Percentiles rank a stretch among this genome's conserved stretches.
phyloP scores from a whole-genome alignment of 73 alveolate species.

The Durusdinium trenchii region DNA sequence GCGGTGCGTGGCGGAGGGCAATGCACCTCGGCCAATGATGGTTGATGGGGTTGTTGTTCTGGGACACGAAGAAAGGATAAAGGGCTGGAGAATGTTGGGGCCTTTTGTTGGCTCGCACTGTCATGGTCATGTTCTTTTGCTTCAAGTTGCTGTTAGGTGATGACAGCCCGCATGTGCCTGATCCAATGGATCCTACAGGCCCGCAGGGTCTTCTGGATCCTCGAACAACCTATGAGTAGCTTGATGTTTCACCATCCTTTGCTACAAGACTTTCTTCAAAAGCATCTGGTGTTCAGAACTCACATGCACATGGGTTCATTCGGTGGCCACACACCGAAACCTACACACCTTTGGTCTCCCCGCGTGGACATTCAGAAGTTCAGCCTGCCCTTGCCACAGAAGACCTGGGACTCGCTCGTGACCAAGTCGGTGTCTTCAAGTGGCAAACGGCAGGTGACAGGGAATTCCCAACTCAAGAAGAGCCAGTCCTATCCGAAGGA shows the following conservation, averaged over 20 bases:
- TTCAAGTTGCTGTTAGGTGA: background rate
- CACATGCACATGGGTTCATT: background rate
- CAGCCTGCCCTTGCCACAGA: background rate
- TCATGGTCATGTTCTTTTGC: background rate
- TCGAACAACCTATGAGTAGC: background rate
- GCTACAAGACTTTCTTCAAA: background rate
- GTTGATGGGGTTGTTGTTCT: background rate
- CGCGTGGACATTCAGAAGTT: background rate
- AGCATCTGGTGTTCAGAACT: background rate
- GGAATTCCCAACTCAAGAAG: background rate
- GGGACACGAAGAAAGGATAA: background rate
- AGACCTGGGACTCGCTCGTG: background rate
- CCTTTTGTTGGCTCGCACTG: background rate
- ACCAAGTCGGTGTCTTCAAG: background rate
- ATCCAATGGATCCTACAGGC: background rate
- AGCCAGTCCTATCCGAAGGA: background rate
- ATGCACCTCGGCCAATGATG: background rate
- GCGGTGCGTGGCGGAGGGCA: background rate
- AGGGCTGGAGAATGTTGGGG: background rate
- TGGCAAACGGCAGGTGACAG: background rate
- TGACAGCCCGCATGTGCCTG: background rate
- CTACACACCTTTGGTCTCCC: background rate
- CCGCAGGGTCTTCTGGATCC: background rate
- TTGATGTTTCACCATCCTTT: background rate
- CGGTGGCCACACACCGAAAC: background rate